phyloP scores from a whole-genome alignment of 352 stramenopile species.

The Pythium utonaiense region DNA sequence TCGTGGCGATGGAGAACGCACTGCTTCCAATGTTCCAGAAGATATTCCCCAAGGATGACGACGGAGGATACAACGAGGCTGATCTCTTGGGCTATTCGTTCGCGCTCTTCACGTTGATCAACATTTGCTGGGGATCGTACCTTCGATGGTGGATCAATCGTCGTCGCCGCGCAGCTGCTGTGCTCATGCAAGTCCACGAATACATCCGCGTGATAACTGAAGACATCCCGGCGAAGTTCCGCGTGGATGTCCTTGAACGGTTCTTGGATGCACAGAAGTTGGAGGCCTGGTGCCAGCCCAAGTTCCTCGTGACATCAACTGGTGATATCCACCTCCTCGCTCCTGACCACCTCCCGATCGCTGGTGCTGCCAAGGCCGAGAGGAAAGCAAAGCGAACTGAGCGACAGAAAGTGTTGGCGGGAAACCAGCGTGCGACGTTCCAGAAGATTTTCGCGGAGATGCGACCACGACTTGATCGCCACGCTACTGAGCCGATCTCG shows the following conservation, averaged over 20 bases:
- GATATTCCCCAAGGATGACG: conserved; percentile 3
- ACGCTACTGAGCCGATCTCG: not conserved
- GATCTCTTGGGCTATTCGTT: conserved; percentile 35
- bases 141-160: conserved; percentile 30
- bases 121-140: conserved; percentile 32
- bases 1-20: conserved; percentile 56
- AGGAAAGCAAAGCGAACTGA: not conserved
- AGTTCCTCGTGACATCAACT: conserved; percentile 8
- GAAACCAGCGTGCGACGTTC: not conserved
- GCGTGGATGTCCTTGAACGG: conserved; percentile 20
- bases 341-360: conserved; percentile 5
- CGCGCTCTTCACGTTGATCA: conserved; percentile 37
- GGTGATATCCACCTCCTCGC: conserved; percentile 18
- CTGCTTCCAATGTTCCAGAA: conserved; percentile 37
- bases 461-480: conserved; percentile 1
- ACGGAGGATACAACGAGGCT: conserved; percentile 21
- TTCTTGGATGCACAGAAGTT: conserved; percentile 23
- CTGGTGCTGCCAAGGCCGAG: not conserved
- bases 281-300: conserved; percentile 4
- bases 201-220: conserved; percentile 32
- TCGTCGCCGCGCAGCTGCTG: conserved; percentile 18
- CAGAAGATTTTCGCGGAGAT: conserved; percentile 10
- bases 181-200: conserved; percentile 36
- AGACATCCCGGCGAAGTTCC: conserved; percentile 26
- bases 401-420: not conserved